Evolutionary conservation across 768 basidiomycete genomes (phyloP), one percentile per base, ranked within the genome.

Genomic region (Lentinula edodes): DNA sequence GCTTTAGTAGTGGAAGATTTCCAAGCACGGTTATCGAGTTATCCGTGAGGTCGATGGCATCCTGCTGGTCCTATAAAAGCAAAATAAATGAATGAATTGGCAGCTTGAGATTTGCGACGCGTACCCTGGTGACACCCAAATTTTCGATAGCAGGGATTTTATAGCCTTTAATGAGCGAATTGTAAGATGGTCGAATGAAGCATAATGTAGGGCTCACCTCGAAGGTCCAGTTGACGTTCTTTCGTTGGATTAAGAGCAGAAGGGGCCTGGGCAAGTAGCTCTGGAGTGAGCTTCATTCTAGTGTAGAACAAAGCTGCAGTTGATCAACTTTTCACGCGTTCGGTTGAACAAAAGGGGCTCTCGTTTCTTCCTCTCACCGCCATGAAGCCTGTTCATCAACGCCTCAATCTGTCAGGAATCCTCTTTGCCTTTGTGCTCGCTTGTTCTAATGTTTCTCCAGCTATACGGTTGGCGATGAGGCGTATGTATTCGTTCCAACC

Each of bases 141-240:
- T 96, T 96, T 88, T 96, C 94, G 72, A 96, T 96, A 60, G 90
- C 85, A 58, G 94, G 93, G 66, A 95, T 95, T 84, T 93, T 94
- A 78, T 90, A 90, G 61, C 93, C 93, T 95, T 73, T 66, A 68
- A 66, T 59, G 66, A 66, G 65, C 53, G 38, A 39, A 50, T 45
- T 71, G 63, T 72, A 67, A 54, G 64, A 69, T 57, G 65, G 56
- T 57, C 60, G 20, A 23, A 51, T 45, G 36, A 61, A 62, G 63
- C 16, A 59, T 41, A 48, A 53, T 60, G 5, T 52, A 54, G 55
- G 58, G 65, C 73, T 70, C 69, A 91, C 93, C 94, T 83, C 94
- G 81, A 56, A 96, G 86, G 73, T 96, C 94, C 50, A 96, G 84
- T 76, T 95, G 90, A 58, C 94, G 86, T 73, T 96, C 93, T 75